A percentile compares a stretch with the other conserved stretches of the same genome.
Conservation (phyloP, 305 asterid genomes). For the Ilex paraguariensis region DNA sequence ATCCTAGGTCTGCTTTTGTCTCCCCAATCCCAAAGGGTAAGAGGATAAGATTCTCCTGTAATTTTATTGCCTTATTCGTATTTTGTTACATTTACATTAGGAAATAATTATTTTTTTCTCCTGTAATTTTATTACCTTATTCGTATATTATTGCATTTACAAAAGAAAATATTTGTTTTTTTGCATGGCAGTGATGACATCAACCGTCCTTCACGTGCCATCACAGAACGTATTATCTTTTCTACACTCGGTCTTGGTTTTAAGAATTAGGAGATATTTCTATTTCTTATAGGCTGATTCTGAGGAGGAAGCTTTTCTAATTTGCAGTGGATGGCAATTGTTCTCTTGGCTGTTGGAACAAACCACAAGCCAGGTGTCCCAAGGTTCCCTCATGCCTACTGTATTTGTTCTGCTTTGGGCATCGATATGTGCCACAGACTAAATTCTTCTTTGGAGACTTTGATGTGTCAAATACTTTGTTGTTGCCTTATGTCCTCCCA, state of each 20-base stretch:
- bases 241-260: slow-evolving; percentile 15
- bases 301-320: slow-evolving; percentile 95
- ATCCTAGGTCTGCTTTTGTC: too few relatives aligned
- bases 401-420: slow-evolving; percentile 11
- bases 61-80: too few relatives aligned
- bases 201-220: too few relatives aligned
- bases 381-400: slow-evolving; percentile 16
- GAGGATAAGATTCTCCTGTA: too few relatives aligned
- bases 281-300: slow-evolving; percentile 69
- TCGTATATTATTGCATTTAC: too few relatives aligned
- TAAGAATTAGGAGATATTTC: slow-evolving; percentile 21
- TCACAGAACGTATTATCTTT: not conserved
- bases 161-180: too few relatives aligned
- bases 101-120: too few relatives aligned
- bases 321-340: slow-evolving; percentile 96
- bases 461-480: not conserved
- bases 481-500: not conserved
- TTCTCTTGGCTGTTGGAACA: slow-evolving; percentile 87
- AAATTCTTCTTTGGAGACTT: too few relatives aligned
- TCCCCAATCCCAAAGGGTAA: too few relatives aligned
- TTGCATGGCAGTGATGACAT: too few relatives aligned
- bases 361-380: slow-evolving; percentile 88
- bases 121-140: too few relatives aligned
- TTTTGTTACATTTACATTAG: too few relatives aligned
- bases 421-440: not conserved